phyloP scores from a whole-genome alignment of 495 filamentous ascomycete species.

The Apiosordaria backusii region DNA sequence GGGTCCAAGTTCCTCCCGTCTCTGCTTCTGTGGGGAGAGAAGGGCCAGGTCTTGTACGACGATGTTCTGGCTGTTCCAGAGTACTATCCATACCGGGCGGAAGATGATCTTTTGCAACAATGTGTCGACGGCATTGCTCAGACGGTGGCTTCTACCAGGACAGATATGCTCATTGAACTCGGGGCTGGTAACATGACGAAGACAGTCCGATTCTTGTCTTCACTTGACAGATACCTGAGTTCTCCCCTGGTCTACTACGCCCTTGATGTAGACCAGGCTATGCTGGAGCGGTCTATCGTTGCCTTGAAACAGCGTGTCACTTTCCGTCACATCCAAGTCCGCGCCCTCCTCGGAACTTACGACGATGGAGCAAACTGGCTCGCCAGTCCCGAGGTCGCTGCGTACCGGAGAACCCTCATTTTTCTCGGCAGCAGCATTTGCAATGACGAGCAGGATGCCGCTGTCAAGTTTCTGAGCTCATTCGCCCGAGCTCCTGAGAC shows the following conservation, averaged over 20 bases:
- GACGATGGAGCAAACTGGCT: conserved; percentile 17
- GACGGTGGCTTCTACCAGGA: conserved; percentile 8
- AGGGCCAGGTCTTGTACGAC: conserved; percentile 19
- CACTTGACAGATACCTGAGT: conserved; percentile 1
- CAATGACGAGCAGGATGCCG: conserved; percentile 12
- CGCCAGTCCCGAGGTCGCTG: neutral
- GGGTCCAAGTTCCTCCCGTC: conserved; percentile 9
- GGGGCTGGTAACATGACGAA: conserved; percentile 19
- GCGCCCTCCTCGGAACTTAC: conserved; percentile 17
- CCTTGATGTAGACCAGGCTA: conserved; percentile 17
- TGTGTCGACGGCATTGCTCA: conserved; percentile 6
- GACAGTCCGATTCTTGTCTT: conserved; percentile 8
- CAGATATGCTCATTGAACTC: conserved; percentile 18
- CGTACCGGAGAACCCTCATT: conserved; percentile 10
- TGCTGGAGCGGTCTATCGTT: conserved; percentile 4
- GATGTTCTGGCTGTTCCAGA: conserved; percentile 7
- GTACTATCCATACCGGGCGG: conserved; percentile 20
- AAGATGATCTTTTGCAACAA: conserved; percentile 6
- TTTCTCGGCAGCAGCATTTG: conserved; percentile 20
- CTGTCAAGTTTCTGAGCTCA: conserved; percentile 5
- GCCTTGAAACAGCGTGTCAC: neutral
- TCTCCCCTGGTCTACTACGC: conserved; percentile 14
- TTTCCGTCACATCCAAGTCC: conserved; percentile 6
- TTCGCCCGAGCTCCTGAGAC: conserved; percentile 5
- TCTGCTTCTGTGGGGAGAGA: conserved; percentile 21